Base-by-base conservation (phyloP, 805 yeast genomes). In the Vanderwaltozyma verrucispora region DNA sequence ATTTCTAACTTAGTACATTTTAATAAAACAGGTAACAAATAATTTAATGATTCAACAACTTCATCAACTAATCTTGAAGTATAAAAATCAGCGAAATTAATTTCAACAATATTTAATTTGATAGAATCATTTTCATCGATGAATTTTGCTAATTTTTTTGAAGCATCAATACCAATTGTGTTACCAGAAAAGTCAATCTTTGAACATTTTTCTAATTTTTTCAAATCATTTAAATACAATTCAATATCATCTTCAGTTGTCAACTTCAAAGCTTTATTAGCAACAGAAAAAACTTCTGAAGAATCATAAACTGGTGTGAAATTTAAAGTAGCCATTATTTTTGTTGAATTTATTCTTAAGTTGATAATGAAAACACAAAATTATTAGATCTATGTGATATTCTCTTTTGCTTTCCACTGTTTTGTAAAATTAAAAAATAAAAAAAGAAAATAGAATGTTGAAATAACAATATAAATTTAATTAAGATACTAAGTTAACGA, bases 11-110 rank as follows among this genome's bases (percentile, higher is more conserved):
- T 72, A 35, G 79, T 74, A 49, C 85, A 78, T 45, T 74, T 61
- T 46, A 84, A 66, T 37, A 92, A 68, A 2, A 83, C 81, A 16
- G 87, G 82, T 44, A 88, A 73, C 45, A 92, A 67, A 47, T 70
- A 67, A 41, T 73, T 74, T 56, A 92, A 71, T 4, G 95, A 77
- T 46, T 76, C 73, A 16, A 96, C 97, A 45, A 92, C 94, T 63
- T 92, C 99, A 41, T 88, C 88, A 51, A 86, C 87, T 47, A 89
- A 73, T 56, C 99, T 75, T 11, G 97, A 95, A 20, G 97, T 92
- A 66, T 85, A 92, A 45, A 92, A 72, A 61, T 92, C 99, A 35
- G 94, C 88, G 48, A 92, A 77, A 59, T 89, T 76, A 42, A 86
- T 75, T 49, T 80, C 88, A 43, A 67, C 72, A 50, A 76, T 64